phyloP scores from a whole-genome alignment of 2,329 filamentous ascomycete species.

The Capronia coronata region DNA sequence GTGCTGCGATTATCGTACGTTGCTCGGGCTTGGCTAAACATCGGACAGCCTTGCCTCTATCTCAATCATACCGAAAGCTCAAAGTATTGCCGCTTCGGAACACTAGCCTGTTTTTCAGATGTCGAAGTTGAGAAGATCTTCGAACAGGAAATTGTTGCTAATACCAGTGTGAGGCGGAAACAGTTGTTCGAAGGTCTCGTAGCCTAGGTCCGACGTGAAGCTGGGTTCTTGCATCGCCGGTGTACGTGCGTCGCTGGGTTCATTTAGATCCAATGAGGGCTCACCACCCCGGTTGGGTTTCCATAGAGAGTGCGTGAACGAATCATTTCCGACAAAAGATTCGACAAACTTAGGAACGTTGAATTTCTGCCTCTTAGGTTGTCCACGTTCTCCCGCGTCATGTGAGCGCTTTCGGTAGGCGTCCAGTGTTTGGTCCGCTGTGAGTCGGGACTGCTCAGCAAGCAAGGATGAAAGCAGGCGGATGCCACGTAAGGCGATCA shows the following conservation, averaged over 20 bases:
- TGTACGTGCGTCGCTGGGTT: constrained; percentile 10
- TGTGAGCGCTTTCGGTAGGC: constrained; percentile 24
- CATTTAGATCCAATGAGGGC: constrained; percentile 16
- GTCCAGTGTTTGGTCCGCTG: constrained; percentile 23
- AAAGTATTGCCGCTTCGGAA: too few relatives aligned
- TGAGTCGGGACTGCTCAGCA: constrained; percentile 26
- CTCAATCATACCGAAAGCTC: too few relatives aligned
- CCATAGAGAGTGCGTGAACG: constrained; percentile 21
- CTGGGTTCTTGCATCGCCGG: constrained; percentile 10
- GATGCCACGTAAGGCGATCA: constrained; percentile 27
- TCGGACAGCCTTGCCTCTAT: constrained; percentile 9
- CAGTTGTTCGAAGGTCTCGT: constrained; percentile 24
- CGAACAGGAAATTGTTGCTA: constrained; percentile 27
- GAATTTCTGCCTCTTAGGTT: constrained; percentile 26
- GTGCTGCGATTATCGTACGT: constrained; percentile 11
- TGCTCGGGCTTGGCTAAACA: background rate
- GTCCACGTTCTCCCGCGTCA: constrained; percentile 12
- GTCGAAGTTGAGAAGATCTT: constrained; percentile 24
- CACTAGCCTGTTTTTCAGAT: constrained; percentile 15
- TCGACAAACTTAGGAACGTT: constrained; percentile 28
- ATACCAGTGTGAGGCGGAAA: constrained; percentile 25
- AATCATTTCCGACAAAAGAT: constrained; percentile 23
- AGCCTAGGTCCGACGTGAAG: constrained; percentile 17
- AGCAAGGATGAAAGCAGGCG: constrained; percentile 26
- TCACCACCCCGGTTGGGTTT: constrained; percentile 11